These are phyloP conservation scores for Fragilaria crotonensis DNA, from an alignment of 108 stramenopile species.

Conservation along the genomic window DNA sequence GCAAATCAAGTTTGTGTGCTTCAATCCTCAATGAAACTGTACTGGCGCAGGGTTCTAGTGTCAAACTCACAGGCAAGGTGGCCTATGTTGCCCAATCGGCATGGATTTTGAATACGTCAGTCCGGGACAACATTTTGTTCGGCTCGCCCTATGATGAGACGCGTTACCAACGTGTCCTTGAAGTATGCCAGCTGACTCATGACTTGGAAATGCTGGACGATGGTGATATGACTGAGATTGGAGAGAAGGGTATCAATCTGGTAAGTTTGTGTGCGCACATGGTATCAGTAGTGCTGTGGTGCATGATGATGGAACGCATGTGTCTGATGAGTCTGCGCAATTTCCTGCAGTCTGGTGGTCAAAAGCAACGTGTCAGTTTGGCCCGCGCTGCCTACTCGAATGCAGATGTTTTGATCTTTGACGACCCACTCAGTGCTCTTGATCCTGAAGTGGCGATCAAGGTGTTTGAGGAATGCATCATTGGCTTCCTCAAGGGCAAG, in stretches of 20 bases:
- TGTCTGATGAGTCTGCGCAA: background rate
- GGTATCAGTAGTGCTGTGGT: too few species aligned
- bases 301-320: constrained; percentile 14
- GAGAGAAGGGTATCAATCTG: constrained; percentile 89
- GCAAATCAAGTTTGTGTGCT: constrained; percentile 67
- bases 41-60: constrained; percentile 30
- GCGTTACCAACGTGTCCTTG: constrained; percentile 63
- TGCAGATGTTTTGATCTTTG: constrained; percentile 75
- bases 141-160: constrained; percentile 68
- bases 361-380: constrained; percentile 56
- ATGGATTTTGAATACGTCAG: constrained; percentile 90
- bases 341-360: constrained; percentile 26
- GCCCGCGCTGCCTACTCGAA: constrained; percentile 81
- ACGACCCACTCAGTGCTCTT: constrained; percentile 76
- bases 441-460: constrained; percentile 81
- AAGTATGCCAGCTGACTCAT: constrained; percentile 61
- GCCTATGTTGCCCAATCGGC: constrained; percentile 86
- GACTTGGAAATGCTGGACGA: constrained; percentile 68
- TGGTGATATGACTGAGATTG: constrained; percentile 90
- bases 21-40: constrained; percentile 75
- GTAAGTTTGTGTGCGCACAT: too few species aligned
- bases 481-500: constrained; percentile 49
- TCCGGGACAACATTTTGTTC: constrained; percentile 92
- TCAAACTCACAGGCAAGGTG: constrained; percentile 42
- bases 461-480: constrained; percentile 73